Evolutionary conservation across 768 basidiomycete species (phyloP).

Genomic region (Boletus pseudopeckii): DNA sequence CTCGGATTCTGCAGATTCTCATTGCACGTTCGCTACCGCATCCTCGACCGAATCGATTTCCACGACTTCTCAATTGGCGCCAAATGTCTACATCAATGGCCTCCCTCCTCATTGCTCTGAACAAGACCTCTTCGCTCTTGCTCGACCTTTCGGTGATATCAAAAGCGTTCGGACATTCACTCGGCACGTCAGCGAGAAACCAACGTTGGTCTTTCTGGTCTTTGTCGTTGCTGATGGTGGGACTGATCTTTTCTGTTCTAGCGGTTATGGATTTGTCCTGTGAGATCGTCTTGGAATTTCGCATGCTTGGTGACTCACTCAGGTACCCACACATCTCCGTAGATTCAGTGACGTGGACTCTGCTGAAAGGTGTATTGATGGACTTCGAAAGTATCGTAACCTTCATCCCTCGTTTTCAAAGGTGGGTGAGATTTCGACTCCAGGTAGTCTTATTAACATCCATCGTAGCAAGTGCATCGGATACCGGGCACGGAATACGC

Average conservation of each 20-base stretch:
- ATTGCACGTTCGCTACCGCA: conserved; percentile 7
- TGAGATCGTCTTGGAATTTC: conserved; percentile 36
- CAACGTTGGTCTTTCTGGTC: conserved; percentile 38
- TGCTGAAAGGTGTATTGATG: conserved; percentile 71
- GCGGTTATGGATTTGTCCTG: conserved; percentile 79
- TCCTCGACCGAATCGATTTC: conserved; percentile 15
- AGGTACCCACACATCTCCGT: background rate
- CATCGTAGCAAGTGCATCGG: conserved; percentile 62
- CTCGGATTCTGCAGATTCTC: conserved; percentile 11
- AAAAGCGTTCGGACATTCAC: conserved; percentile 83
- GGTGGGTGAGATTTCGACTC: conserved; percentile 36
- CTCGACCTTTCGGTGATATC: conserved; percentile 68
- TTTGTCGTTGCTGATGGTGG: background rate
- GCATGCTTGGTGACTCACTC: background rate
- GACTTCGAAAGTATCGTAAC: conserved; percentile 68
- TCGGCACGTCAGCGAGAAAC: conserved; percentile 71
- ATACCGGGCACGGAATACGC: conserved; percentile 74
- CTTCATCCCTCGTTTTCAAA: conserved; percentile 87
- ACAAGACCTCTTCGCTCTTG: conserved; percentile 70
- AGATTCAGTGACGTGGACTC: conserved; percentile 68
- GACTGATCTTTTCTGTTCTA: conserved; percentile 29
- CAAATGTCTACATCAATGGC: conserved; percentile 88
- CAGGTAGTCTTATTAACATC: background rate
- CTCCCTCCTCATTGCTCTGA: conserved; percentile 81
- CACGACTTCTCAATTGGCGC: conserved; percentile 37